Evolutionary conservation across 1,284 basidiomycete genomes (phyloP), one percentile per base, ranked within the genome.

Genomic region (Sporisorium exsertum): DNA sequence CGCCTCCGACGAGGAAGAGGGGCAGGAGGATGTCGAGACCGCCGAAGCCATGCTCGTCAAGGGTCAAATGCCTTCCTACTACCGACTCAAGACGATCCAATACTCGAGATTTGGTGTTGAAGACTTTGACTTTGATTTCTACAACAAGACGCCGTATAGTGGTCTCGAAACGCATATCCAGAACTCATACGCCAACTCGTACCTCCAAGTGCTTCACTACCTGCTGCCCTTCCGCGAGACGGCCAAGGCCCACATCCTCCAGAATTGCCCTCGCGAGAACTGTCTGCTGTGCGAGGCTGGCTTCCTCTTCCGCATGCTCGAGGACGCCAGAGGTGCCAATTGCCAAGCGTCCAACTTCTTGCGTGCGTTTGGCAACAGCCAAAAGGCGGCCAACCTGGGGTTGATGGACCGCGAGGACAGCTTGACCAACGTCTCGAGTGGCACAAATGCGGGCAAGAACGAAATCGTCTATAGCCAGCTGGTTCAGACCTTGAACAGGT

Each of bases 21-120:
- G 64, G 0, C 67, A 72, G 37, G 74, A 77, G 46, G 72, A 77
- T 51, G 52, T 64, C 43, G 65, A 75, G 40, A 71, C 60, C 18
- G 61, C 65, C 15, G 69, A 71, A n/a, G 63, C 74, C 26, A 61
- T 69, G 63, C 72, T 74, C 18, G 49, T 53, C 22, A 58, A 63
- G 49, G 73, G 70, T 22, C 65, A 68, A 16, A 90, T 96, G 66
- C 94, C 95, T 0, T 91, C 90, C 66, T 90, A 92, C 75, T 99
- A 97, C 85, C 90, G 93, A 49, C 92, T 92, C 81, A 94, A 97
- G 45, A 94, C 97, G 86, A 99, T 99, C 82, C 94, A 97, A 86
- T 99, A 99, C 86, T 96, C 94, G 52, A 94, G 94, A 81, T 99
- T 99, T 79, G 96, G 96, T n/a, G 93, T 98, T 27, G 96, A 96